Evolutionary conservation across 2,329 filamentous ascomycete genomes (phyloP).

Genomic region (Fusarium irregulare): DNA sequence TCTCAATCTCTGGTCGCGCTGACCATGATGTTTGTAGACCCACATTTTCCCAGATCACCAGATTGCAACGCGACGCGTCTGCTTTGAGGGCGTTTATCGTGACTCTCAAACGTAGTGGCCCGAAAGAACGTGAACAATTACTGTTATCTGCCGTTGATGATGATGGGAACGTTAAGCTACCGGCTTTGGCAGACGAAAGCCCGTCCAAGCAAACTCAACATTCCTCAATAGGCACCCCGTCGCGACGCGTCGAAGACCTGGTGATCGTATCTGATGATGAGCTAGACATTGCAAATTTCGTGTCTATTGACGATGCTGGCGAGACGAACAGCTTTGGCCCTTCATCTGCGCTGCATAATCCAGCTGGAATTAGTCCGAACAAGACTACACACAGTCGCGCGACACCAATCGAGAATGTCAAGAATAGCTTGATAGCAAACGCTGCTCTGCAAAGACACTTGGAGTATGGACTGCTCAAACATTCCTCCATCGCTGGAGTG

Average conservation of each 20-base stretch:
- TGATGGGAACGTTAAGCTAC: neutral
- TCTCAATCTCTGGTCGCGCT: neutral
- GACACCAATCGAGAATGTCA: neutral
- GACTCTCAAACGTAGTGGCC: neutral
- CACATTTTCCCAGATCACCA: slow-evolving; percentile 17
- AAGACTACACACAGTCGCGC: neutral
- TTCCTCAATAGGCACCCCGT: neutral
- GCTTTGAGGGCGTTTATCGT: neutral
- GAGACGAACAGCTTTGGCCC: slow-evolving; percentile 16
- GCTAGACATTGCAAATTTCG: neutral
- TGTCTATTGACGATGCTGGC: slow-evolving; percentile 11
- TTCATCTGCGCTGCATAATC: slow-evolving; percentile 11
- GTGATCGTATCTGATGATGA: slow-evolving; percentile 5
- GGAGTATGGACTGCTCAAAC: neutral
- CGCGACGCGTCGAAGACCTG: neutral
- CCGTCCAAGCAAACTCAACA: neutral
- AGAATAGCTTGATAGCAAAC: slow-evolving; percentile 10
- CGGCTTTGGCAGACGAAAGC: neutral
- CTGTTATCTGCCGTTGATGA: neutral
- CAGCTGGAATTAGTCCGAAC: neutral
- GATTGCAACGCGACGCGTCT: slow-evolving; percentile 3
- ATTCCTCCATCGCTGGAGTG: neutral
- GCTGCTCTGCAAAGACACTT: slow-evolving; percentile 10
- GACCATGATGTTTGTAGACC: neutral
- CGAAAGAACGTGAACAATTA: neutral